These are phyloP conservation scores for Meyerozyma carpophila DNA, from an alignment of 1,139 yeast species.

Conservation along the genomic window DNA sequence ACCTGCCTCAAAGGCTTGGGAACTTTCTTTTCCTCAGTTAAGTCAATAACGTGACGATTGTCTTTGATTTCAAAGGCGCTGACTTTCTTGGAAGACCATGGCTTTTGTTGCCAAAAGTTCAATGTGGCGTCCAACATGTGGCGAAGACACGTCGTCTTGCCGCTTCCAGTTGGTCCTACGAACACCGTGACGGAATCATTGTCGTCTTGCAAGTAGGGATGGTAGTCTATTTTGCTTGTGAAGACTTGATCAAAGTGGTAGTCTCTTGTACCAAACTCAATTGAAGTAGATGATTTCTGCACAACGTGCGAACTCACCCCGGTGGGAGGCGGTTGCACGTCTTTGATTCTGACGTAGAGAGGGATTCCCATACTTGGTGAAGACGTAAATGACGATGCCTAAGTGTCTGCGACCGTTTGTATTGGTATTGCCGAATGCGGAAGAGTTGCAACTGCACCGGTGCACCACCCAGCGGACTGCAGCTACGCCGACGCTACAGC, in stretches of 20 bases:
- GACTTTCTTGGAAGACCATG: conserved; percentile 8
- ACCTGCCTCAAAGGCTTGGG: conserved; percentile 10
- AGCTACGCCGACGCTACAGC: too few relatives aligned
- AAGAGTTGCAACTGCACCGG: neutral
- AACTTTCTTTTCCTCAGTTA: conserved; percentile 9
- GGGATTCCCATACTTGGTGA: conserved; percentile 2
- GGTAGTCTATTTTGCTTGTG: neutral
- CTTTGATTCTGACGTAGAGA: conserved; percentile 5
- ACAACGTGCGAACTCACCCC: conserved; percentile 5
- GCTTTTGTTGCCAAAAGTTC: neutral
- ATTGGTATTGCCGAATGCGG: neutral
- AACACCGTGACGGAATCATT: conserved; percentile 16
- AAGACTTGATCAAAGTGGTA: conserved; percentile 19
- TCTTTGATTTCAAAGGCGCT: conserved; percentile 28
- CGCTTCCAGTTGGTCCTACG: conserved; percentile 32
- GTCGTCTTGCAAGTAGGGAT: conserved; percentile 5
- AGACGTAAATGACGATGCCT: neutral
- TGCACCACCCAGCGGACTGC: neutral
- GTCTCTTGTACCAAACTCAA: conserved; percentile 15
- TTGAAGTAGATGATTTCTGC: conserved; percentile 11
- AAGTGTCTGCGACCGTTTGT: neutral
- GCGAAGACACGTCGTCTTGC: conserved; percentile 26
- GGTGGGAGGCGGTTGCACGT: neutral
- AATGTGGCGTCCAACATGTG: conserved; percentile 11
- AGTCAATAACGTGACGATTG: conserved; percentile 22